Conservation (phyloP, 306 rosid species). For the Castanospermum australe region DNA sequence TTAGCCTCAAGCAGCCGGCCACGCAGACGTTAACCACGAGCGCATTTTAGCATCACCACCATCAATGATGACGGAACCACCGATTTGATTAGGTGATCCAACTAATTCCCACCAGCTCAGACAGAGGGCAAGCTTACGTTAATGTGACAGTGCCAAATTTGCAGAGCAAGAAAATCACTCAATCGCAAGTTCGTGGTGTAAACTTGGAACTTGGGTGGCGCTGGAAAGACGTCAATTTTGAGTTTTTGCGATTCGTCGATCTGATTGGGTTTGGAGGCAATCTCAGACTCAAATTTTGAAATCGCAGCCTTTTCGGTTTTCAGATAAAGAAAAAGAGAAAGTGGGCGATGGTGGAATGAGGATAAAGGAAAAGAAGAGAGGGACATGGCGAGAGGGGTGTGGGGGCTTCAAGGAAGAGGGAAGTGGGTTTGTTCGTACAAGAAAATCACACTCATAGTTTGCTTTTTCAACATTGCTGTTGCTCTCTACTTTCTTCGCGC, state of each 20-base stretch:
- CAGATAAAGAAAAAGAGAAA: conserved; percentile 9
- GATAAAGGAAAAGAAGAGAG: conserved; percentile 44
- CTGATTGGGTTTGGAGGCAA: not conserved
- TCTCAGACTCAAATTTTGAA: conserved; percentile 12
- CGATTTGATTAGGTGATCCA: conserved; percentile 22
- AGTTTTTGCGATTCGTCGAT: not conserved
- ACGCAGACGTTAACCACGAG: not conserved
- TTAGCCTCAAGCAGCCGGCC: not conserved
- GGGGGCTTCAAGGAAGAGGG: conserved; percentile 64
- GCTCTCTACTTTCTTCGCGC: conserved; percentile 87
- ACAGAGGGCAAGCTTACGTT: conserved; percentile 20
- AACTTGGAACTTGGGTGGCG: not conserved
- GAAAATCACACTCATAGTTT: conserved; percentile 72
- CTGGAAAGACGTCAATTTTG: not conserved
- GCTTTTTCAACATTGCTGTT: conserved; percentile 83
- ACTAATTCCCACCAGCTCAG: conserved; percentile 10
- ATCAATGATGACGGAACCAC: no score
- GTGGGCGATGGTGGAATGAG: conserved; percentile 83
- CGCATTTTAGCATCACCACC: conserved; percentile 10
- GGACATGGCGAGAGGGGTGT: conserved; percentile 84
- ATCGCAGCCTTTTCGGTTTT: conserved; percentile 7
- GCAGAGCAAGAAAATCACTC: not conserved
- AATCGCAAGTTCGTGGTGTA: not conserved
- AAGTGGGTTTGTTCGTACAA: conserved; percentile 78
- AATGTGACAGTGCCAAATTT: not conserved